Evolutionary conservation across 495 filamentous ascomycete species (phyloP).

Genomic region (Stereocaulon alpinum): DNA sequence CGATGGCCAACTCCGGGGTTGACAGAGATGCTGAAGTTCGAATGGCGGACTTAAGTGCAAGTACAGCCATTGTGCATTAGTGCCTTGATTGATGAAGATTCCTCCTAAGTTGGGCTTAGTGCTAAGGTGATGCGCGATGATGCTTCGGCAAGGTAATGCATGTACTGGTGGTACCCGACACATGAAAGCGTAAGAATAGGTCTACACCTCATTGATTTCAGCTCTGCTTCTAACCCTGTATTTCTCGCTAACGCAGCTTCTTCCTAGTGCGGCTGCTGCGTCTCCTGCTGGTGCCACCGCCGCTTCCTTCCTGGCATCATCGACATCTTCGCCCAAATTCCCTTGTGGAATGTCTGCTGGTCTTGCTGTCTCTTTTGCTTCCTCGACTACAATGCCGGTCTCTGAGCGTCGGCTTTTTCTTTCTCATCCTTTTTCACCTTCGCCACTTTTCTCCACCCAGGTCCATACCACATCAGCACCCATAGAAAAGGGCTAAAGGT

Average conservation of each 20-base stretch:
- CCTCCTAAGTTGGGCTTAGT: not conserved
- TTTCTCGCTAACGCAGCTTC: not conserved
- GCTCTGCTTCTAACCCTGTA: not conserved
- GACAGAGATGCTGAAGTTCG: not conserved
- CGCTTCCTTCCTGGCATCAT: not conserved
- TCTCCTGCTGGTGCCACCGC: not conserved
- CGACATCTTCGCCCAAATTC: not conserved
- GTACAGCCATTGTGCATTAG: not conserved
- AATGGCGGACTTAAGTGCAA: not conserved
- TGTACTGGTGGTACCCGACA: not conserved
- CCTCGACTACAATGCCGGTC: not conserved
- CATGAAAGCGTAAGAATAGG: not conserved
- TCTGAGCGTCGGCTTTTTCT: not conserved
- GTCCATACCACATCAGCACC: constrained; percentile 35
- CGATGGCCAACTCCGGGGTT: not conserved
- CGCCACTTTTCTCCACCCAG: constrained; percentile 40
- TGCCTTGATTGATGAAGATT: not conserved
- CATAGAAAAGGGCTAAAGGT: constrained; percentile 43
- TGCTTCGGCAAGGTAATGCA: not conserved
- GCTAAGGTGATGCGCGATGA: not conserved
- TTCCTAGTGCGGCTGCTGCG: not conserved
- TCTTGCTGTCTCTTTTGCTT: not conserved
- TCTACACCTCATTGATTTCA: not conserved
- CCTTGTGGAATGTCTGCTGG: not conserved
- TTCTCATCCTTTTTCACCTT: constrained; percentile 6